A percentile compares a stretch with the other conserved stretches of the same genome.
Conservation (phyloP, 305 asterid genomes). For the Stenogyne calaminthoides region DNA sequence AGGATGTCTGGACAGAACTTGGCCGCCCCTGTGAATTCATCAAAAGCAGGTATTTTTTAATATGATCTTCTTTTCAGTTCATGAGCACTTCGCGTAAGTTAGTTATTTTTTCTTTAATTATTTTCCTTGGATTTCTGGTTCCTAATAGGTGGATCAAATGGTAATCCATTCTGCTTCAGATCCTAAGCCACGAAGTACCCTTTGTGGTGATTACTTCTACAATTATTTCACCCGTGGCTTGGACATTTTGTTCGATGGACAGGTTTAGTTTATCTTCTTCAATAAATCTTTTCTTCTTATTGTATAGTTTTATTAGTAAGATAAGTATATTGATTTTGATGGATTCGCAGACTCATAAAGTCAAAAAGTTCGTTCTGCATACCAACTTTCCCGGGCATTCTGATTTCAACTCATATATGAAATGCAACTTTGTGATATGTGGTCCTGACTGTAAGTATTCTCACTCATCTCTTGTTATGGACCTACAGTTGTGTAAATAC, state of each 20-base stretch:
- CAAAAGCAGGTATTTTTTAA: conserved; percentile 70
- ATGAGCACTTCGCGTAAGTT: background rate
- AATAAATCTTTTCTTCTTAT: background rate
- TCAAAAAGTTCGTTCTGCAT: conserved; percentile 89
- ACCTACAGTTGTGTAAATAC: background rate
- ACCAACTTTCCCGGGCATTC: conserved; percentile 95
- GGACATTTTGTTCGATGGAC: conserved; percentile 90
- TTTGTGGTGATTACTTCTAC: conserved; percentile 90
- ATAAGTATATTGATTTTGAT: conserved; percentile 19
- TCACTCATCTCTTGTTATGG: background rate
- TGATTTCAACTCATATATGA: conserved; percentile 91
- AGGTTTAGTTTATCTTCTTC: conserved; percentile 45
- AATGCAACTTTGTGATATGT: conserved; percentile 78
- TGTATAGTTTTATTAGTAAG: conserved; percentile 3
- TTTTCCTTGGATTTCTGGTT: conserved; percentile 5
- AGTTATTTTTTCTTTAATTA: background rate
- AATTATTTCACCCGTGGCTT: conserved; percentile 87
- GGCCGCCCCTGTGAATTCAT: conserved; percentile 89
- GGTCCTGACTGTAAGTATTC: conserved; percentile 56
- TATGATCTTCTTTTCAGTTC: conserved; percentile 5
- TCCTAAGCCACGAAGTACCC: conserved; percentile 79
- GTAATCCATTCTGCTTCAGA: conserved; percentile 89
- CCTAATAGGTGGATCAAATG: conserved; percentile 85
- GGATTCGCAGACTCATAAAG: conserved; percentile 67
- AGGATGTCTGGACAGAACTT: conserved; percentile 96